Evolutionary conservation across 106 monocot genomes (phyloP).

Genomic region (Platanthera guangdongensis): DNA sequence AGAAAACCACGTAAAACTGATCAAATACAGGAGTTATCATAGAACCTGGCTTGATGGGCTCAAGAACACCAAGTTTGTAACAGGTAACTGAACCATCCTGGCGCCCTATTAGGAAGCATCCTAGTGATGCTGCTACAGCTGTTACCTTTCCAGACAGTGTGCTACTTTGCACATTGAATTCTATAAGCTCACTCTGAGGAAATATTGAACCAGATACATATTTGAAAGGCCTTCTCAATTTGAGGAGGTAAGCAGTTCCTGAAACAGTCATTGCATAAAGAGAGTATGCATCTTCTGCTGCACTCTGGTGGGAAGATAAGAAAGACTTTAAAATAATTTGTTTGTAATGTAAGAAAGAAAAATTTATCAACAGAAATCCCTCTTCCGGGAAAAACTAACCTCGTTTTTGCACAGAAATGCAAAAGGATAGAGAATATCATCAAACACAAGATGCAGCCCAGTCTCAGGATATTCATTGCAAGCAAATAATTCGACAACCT

Average conservation of each 20-base stretch:
- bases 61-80: slow-evolving; percentile 55
- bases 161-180: slow-evolving; percentile 42
- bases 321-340: background rate
- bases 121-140: slow-evolving; percentile 61
- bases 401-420: slow-evolving; percentile 63
- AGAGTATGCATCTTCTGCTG: slow-evolving; percentile 24
- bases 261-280: slow-evolving; percentile 70
- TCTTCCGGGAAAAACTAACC: slow-evolving; percentile 23
- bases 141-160: slow-evolving; percentile 45
- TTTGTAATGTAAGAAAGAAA: background rate
- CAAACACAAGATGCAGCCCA: slow-evolving; percentile 69
- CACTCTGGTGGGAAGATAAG: slow-evolving; percentile 5
- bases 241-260: slow-evolving; percentile 65
- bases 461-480: slow-evolving; percentile 43
- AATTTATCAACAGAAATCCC: background rate
- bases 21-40: background rate
- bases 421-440: slow-evolving; percentile 62
- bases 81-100: slow-evolving; percentile 78
- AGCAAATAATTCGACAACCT: slow-evolving; percentile 57
- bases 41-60: slow-evolving; percentile 57
- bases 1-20: background rate
- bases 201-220: slow-evolving; percentile 66
- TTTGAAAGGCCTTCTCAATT: slow-evolving; percentile 40
- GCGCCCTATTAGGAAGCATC: slow-evolving; percentile 65
- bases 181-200: slow-evolving; percentile 39